Evolutionary conservation across 208 protist species (phyloP), one percentile per base, ranked within the genome.

Genomic region (Wallacemonas sp.): DNA sequence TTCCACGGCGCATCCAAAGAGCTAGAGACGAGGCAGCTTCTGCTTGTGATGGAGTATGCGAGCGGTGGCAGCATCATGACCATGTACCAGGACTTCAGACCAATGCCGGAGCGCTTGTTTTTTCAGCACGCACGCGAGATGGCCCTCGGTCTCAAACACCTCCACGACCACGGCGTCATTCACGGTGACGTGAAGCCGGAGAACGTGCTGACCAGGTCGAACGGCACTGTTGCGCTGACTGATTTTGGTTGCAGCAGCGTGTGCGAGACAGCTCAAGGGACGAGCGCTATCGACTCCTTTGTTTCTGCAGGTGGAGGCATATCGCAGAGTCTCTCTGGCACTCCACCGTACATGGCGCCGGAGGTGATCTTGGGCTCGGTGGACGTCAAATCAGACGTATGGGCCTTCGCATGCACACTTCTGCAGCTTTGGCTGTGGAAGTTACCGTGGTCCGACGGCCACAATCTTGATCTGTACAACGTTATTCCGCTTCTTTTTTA

Each of bases 201-300:
- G 66, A 92, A 92, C 61, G 82, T 92, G 41, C 75, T 92, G 47
- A 83, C 77, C 31, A 72, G 78, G 26, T 84, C 86, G 0, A 79
- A 92, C 63, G 86, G 86, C 46, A 83, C 68, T 39, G 82, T 87
- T 33, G 82, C 77, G 11, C 73, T 92, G 53, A 86, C 67, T 22
- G 82, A 92, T 65, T 92, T 92, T 61, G 81, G 82, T 14, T 86
- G 79, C 77, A 89, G 83, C 56, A 67, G 83, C 44, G 70, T 82
- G 27, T 66, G 39, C 42, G 26, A 1, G 14, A 24, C n/a, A 5
- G 30, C 28, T 31, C 14, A 44, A 54, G 63, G 34, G 15, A 28
- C 56, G 36, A 61, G 68, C 28, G 64, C 30, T 26, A 5, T 72
- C 44, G 22, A 54, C 45, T 38, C 53, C 44, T 21, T 41, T 0